Evolutionary conservation across 179 eudicot species (phyloP).

Genomic region (Carnegiea gigantea): DNA sequence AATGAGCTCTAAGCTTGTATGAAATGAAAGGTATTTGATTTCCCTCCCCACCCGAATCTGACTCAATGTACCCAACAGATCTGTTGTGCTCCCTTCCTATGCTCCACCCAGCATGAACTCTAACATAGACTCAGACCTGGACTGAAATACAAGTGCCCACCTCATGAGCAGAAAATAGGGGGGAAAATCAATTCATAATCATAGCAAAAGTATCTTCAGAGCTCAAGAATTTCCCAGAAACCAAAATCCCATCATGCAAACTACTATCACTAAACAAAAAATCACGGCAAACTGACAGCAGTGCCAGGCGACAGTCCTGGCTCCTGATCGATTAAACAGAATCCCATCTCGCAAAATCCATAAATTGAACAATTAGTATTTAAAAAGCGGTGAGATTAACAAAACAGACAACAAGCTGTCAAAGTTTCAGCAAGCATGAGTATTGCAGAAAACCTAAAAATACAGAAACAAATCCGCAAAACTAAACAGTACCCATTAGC

Average conservation of each 20-base stretch:
- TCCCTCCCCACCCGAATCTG: neutral
- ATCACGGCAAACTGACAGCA: neutral
- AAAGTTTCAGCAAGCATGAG: neutral
- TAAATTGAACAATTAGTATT: neutral
- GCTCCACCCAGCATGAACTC: neutral
- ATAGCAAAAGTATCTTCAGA: neutral
- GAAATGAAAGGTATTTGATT: neutral
- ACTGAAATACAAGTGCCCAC: neutral
- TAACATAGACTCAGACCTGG: neutral
- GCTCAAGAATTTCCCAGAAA: neutral
- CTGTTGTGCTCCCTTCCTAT: neutral
- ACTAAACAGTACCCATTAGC: slow-evolving; percentile 34
- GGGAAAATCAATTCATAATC: neutral
- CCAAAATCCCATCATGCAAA: neutral
- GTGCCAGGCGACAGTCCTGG: no score
- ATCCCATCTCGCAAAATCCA: neutral
- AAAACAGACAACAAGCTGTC: neutral
- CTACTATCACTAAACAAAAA: neutral
- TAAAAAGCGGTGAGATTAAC: neutral
- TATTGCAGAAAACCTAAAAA: neutral
- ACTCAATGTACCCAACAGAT: neutral
- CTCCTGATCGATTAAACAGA: neutral
- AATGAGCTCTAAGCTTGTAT: neutral
- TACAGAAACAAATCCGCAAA: neutral
- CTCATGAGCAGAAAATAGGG: neutral